A percentile compares a stretch with the other conserved stretches of the same genome.
phyloP scores from a whole-genome alignment of 495 filamentous ascomycete species.

The Penicillium longicatenatum region DNA sequence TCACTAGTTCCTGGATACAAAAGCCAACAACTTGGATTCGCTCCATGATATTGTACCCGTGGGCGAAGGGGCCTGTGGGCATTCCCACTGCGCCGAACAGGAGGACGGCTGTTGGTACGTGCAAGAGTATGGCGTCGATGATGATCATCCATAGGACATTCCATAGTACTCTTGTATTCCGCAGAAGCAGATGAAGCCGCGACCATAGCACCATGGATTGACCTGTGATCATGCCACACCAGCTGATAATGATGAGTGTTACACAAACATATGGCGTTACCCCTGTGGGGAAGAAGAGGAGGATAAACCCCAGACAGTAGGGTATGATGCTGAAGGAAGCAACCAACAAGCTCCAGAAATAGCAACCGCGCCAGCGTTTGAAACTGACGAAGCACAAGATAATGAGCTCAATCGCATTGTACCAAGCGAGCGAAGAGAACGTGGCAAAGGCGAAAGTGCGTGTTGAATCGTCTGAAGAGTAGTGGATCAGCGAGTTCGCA shows the following conservation, averaged over 20 bases:
- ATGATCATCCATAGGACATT: constrained; percentile 44
- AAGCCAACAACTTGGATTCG: constrained; percentile 52
- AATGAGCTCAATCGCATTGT: constrained; percentile 40
- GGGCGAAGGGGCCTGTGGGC: constrained; percentile 38
- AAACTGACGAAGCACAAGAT: constrained; percentile 41
- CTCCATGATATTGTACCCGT: constrained; percentile 42
- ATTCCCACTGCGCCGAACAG: constrained; percentile 21
- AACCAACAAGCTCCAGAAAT: constrained; percentile 47
- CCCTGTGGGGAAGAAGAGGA: constrained; percentile 42
- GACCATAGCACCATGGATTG: constrained; percentile 51
- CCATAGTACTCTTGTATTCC: constrained; percentile 37
- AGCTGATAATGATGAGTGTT: constrained; percentile 38
- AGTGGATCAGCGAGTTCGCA: neutral
- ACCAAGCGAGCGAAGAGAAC: constrained; percentile 7
- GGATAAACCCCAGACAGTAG: constrained; percentile 40
- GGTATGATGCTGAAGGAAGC: constrained; percentile 40
- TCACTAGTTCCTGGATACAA: constrained; percentile 49
- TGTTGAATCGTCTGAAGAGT: neutral
- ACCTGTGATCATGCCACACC: constrained; percentile 47
- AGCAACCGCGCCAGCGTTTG: constrained; percentile 37
- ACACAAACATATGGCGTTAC: constrained; percentile 18
- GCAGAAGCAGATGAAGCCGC: constrained; percentile 45
- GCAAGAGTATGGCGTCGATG: constrained; percentile 38
- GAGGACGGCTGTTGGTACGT: constrained; percentile 44
- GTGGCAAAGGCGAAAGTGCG: neutral